Evolutionary conservation across 768 basidiomycete species (phyloP), one percentile per base, ranked within the genome.

Genomic region (Suillus fuscotomentosus): DNA sequence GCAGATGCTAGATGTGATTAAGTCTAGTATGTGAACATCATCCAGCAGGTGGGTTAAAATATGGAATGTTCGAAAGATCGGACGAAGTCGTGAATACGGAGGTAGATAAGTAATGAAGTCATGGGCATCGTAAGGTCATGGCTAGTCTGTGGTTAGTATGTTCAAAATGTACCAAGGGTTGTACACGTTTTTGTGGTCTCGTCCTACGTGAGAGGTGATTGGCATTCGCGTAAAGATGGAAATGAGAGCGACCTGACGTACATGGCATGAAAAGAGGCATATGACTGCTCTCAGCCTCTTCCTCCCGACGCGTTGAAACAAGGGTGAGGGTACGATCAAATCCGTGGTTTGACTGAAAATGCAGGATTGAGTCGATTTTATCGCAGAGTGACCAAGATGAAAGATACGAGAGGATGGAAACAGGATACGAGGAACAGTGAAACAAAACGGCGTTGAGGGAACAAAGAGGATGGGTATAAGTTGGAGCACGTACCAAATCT

Each of bases 321-420:
- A 91, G 80, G 48, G 81, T 79, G 31, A 92, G 79, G 47, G 79
- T 82, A 57, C 88, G 82, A 77, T 92, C 88, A 70, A 92, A 93
- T 1, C 91, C 91, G 74, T 93, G 91, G 51, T 80, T 86, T 55
- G 88, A 85, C 88, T 92, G 66, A 20, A 61, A 38, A 59, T 34
- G 24, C 36, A 42, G 17, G 17, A 17, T 42, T 42, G 41, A 65
- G 54, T 74, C 60, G 54, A 54, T 54, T 54, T 34, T 20, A n/a
- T 22, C 31, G 31, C 31, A 31, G 31, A 31, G 50, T 48, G 15
- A 31, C 55, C 34, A 41, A 38, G 24, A 64, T 57, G 24, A 50
- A 61, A 41, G 27, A 61, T 56, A 64, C 73, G 11, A 24, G 15
- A 41, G 24, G 39, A 27, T 41, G 24, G 9, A 42, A 42, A 42